A percentile compares a stretch with the other conserved stretches of the same genome.
Evolutionary conservation across 106 monocot genomes (phyloP).

Genomic region (Platanthera guangdongensis): DNA sequence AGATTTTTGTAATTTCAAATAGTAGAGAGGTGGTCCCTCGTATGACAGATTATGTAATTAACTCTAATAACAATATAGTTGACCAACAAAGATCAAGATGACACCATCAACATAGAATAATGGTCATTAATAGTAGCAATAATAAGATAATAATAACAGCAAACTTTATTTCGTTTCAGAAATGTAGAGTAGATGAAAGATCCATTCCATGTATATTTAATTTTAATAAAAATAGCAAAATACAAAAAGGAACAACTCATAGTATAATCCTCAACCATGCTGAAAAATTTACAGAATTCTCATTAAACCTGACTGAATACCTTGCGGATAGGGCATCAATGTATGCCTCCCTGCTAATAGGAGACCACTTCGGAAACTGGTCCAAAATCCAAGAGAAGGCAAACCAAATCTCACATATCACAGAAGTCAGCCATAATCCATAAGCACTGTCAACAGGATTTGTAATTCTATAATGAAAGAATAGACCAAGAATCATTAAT

Average conservation of each 20-base stretch:
- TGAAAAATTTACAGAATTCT: neutral
- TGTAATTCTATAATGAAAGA: conserved; percentile 93
- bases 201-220: neutral
- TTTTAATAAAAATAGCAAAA: neutral
- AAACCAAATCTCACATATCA: conserved; percentile 98
- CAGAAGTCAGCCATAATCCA: conserved; percentile 87
- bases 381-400: conserved; percentile 93
- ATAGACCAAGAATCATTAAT: conserved; percentile 79
- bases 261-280: neutral
- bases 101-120: too few relatives aligned
- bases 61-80: too few relatives aligned
- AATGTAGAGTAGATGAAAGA: neutral
- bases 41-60: too few relatives aligned
- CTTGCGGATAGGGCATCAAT: conserved; percentile 65
- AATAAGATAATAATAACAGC: too few relatives aligned
- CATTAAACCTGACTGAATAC: conserved; percentile 24
- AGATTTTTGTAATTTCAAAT: too few relatives aligned
- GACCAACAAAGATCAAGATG: too few relatives aligned
- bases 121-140: too few relatives aligned
- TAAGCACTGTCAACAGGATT: conserved; percentile 91
- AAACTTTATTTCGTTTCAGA: too few relatives aligned
- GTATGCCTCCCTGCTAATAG: conserved; percentile 73
- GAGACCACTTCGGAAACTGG: conserved; percentile 98
- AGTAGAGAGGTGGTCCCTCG: too few relatives aligned
- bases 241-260: neutral